Percentiles rank a stretch among this genome's conserved stretches.
These are phyloP conservation scores for Thraustotheca clavata DNA, from an alignment of 352 stramenopile genomes.

Conservation along the genomic window DNA sequence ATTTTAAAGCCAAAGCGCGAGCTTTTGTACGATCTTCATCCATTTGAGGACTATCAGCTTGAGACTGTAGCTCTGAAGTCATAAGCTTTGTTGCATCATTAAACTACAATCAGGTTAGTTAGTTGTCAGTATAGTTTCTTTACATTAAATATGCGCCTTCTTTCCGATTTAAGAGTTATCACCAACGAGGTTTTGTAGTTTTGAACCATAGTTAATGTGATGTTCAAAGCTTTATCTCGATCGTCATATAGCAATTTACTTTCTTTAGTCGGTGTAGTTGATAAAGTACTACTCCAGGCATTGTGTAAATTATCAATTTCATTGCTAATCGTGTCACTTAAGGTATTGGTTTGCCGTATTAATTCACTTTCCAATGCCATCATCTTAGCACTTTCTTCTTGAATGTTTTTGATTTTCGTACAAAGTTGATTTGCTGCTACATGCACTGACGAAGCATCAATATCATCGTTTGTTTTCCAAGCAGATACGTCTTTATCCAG, in stretches of 20 bases:
- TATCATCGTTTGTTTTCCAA: constrained; percentile 47
- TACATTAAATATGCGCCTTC: constrained; percentile 56
- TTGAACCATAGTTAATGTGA: constrained; percentile 60
- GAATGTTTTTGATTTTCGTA: constrained; percentile 74
- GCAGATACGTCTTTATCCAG: constrained; percentile 68
- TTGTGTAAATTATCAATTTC: constrained; percentile 46
- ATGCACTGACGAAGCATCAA: constrained; percentile 42
- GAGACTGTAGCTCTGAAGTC: constrained; percentile 5
- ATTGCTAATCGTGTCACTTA: constrained; percentile 69
- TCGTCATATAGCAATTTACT: constrained; percentile 63
- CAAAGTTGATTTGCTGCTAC: constrained; percentile 74
- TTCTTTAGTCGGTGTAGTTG: constrained; percentile 31
- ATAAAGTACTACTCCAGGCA: constrained; percentile 29
- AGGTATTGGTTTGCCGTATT: constrained; percentile 38
- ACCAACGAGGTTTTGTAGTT: constrained; percentile 43
- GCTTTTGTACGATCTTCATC: constrained; percentile 14
- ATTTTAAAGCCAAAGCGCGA: constrained; percentile 3
- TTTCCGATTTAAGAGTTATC: constrained; percentile 45
- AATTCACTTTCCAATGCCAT: constrained; percentile 53
- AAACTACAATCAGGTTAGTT: constrained; percentile 34
- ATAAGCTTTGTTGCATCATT: constrained; percentile 24
- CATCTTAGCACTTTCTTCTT: constrained; percentile 61
- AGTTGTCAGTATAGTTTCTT: neutral
- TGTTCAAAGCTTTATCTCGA: constrained; percentile 63
- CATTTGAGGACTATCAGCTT: constrained; percentile 6